A percentile compares a stretch with the other conserved stretches of the same genome.
Evolutionary conservation across 192 early-diverging fungal species (phyloP).

Genomic region (Podochytrium sp.): DNA sequence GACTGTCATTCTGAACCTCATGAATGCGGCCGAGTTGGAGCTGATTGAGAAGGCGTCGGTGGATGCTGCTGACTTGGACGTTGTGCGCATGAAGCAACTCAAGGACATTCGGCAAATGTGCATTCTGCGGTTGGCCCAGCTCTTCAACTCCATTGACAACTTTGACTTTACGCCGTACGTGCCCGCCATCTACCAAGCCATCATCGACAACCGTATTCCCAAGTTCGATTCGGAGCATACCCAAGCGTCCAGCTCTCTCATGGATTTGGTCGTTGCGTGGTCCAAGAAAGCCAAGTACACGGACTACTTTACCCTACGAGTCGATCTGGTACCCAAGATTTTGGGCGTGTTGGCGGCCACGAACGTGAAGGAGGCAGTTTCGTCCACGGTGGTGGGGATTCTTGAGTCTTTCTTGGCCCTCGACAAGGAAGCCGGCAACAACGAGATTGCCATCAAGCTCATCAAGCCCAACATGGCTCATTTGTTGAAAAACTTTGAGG

Average conservation of each 20-base stretch:
- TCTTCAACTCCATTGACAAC: slow-evolving; percentile 72
- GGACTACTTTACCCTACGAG: slow-evolving; percentile 66
- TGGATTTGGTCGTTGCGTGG: slow-evolving; percentile 83
- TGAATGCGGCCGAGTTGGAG: slow-evolving; percentile 64
- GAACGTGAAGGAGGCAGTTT: slow-evolving; percentile 76
- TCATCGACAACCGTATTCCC: slow-evolving; percentile 72
- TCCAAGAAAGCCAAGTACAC: slow-evolving; percentile 67
- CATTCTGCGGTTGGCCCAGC: slow-evolving; percentile 72
- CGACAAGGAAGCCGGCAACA: slow-evolving; percentile 29
- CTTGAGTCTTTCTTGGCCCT: slow-evolving; percentile 59
- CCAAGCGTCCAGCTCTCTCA: slow-evolving; percentile 79
- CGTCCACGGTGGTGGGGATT: slow-evolving; percentile 73
- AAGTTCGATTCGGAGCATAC: slow-evolving; percentile 82
- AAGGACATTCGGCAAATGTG: slow-evolving; percentile 71
- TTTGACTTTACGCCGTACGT: slow-evolving; percentile 83
- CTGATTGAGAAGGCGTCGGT: slow-evolving; percentile 27
- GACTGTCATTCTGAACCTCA: slow-evolving; percentile 75
- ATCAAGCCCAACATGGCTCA: slow-evolving; percentile 59
- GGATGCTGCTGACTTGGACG: slow-evolving; percentile 19
- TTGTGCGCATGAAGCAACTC: slow-evolving; percentile 47
- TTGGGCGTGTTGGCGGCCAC: slow-evolving; percentile 77
- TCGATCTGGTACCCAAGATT: slow-evolving; percentile 71
- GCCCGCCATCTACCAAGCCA: slow-evolving; percentile 70
- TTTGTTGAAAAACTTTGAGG: slow-evolving; percentile 64
- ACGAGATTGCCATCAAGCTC: slow-evolving; percentile 46